phyloP scores from a whole-genome alignment of 768 basidiomycete genomes.

The Gyrodon lividus region DNA sequence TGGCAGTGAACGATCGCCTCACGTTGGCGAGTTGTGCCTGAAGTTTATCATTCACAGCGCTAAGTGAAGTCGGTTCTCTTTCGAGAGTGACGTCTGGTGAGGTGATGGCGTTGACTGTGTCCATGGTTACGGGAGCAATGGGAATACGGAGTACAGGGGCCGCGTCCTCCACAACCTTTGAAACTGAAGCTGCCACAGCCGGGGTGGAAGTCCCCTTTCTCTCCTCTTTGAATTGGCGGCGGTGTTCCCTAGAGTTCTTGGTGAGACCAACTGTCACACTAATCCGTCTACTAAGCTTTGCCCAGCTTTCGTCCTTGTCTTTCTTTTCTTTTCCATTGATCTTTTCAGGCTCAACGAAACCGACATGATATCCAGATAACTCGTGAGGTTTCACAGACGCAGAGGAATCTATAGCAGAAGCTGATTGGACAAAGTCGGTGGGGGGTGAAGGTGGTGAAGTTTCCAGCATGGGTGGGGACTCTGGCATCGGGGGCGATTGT shows the following conservation, averaged over 20 bases:
- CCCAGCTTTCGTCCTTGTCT: constrained; percentile 51
- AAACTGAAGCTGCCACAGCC: constrained; percentile 32
- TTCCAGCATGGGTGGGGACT: constrained; percentile 13
- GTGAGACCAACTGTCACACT: constrained; percentile 54
- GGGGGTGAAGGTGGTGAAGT: constrained; percentile 10
- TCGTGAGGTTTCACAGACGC: constrained; percentile 6
- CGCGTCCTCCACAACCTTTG: constrained; percentile 28
- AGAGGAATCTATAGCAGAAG: constrained; percentile 5
- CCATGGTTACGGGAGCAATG: constrained; percentile 10
- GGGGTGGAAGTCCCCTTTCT: constrained; percentile 22
- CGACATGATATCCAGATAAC: constrained; percentile 32
- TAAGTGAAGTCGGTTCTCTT: constrained; percentile 22
- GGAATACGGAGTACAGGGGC: constrained; percentile 3
- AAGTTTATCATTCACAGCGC: constrained; percentile 26
- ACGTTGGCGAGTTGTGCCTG: constrained; percentile 25
- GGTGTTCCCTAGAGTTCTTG: constrained; percentile 28
- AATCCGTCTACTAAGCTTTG: constrained; percentile 62
- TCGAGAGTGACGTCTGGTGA: constrained; percentile 10
- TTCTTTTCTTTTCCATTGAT: constrained; percentile 36
- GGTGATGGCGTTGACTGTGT: constrained; percentile 1
- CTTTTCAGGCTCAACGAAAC: constrained; percentile 36
- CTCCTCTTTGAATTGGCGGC: constrained; percentile 32
- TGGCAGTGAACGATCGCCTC: constrained; percentile 23
- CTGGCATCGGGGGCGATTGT: constrained; percentile 1
- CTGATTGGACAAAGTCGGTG: constrained; percentile 5